Base-by-base conservation (phyloP, 352 stramenopile species). In the Phytopythium montanum region DNA sequence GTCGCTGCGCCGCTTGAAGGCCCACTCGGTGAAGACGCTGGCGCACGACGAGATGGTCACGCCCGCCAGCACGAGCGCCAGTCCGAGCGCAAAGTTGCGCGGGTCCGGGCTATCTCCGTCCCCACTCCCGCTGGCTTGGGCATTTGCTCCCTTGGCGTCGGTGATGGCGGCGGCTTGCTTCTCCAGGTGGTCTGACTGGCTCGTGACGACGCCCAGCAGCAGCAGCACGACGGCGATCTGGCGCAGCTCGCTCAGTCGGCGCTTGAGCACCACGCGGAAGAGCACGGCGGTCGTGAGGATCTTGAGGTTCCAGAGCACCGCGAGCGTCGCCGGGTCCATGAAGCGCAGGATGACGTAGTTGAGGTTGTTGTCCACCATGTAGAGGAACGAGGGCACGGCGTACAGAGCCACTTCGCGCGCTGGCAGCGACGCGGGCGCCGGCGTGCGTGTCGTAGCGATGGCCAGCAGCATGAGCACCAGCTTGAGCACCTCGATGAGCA, bases 281-380 rank as follows among this genome's bases (percentile, higher is more conserved):
- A 95, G 79, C 53, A 92, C 72, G 28, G 86, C 86, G 3, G 86
- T 95, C 39, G 84, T 86, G 54, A 95, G 69, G 67, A 95, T 95
- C 69, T 94, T 93, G 70, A 94, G 73, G 67, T 95, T 95, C 86
- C 86, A 95, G 28, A 93, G 78, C 68, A 95, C 83, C 10, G 86
- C 90, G 44, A 95, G 78, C 60, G 84, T 95, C 31, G 86, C 84
- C 0, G 86, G 84, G 67, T 95, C 86, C 61, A 95, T 78, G 64
- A 88, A 94, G 62, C 82, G 80, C 51, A 95, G 65, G 52, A 95
- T 92, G n/a, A 94, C 68, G 70, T 92, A 95, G 62, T 85, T 89
- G 44, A 95, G 79, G 65, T 95, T 95, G 74, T 94, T 95, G 72
- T 95, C 86, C 64, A 95, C 78, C 67, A 82, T 80, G 66, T 95